Evolutionary conservation across 495 filamentous ascomycete species (phyloP).

Genomic region (Daldinia grandis): DNA sequence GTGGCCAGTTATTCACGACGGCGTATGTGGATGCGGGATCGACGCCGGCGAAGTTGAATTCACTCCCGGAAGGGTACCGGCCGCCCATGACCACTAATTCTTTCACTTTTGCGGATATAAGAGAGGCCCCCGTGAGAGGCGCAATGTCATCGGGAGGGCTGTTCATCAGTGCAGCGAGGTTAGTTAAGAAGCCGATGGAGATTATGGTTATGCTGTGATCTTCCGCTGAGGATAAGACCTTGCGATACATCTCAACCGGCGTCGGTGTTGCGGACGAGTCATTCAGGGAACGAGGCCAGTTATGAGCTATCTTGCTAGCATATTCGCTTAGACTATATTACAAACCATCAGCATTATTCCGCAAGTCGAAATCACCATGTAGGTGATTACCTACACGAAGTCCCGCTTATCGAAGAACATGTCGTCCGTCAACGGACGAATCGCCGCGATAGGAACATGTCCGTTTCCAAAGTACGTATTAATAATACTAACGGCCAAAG

Average conservation of each 20-base stretch:
- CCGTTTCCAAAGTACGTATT: slow-evolving; percentile 53
- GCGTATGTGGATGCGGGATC: slow-evolving; percentile 46
- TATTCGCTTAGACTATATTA: slow-evolving; percentile 34
- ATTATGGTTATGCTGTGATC: slow-evolving; percentile 55
- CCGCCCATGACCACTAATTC: slow-evolving; percentile 61
- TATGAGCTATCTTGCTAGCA: slow-evolving; percentile 53
- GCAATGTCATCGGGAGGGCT: slow-evolving; percentile 50
- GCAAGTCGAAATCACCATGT: slow-evolving; percentile 24
- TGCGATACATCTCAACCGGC: slow-evolving; percentile 55
- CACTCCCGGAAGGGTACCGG: slow-evolving; percentile 51
- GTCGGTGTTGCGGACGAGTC: slow-evolving; percentile 52
- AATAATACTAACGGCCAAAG: slow-evolving; percentile 52
- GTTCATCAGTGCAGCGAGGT: slow-evolving; percentile 52
- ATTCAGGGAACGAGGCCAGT: slow-evolving; percentile 48
- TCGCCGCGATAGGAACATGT: slow-evolving; percentile 48
- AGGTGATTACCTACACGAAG: slow-evolving; percentile 47
- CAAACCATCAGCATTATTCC: background rate
- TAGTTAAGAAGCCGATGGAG: slow-evolving; percentile 55
- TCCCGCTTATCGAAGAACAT: slow-evolving; percentile 54
- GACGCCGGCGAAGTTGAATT: slow-evolving; percentile 55
- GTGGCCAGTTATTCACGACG: slow-evolving; percentile 54
- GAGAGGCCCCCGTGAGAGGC: slow-evolving; percentile 45
- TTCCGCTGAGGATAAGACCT: slow-evolving; percentile 44
- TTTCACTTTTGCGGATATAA: slow-evolving; percentile 52
- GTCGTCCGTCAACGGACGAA: slow-evolving; percentile 50